Evolutionary conservation across 1,139 yeast species (phyloP), one percentile per base, ranked within the genome.

Genomic region (Blastobotrys ciferrii): DNA sequence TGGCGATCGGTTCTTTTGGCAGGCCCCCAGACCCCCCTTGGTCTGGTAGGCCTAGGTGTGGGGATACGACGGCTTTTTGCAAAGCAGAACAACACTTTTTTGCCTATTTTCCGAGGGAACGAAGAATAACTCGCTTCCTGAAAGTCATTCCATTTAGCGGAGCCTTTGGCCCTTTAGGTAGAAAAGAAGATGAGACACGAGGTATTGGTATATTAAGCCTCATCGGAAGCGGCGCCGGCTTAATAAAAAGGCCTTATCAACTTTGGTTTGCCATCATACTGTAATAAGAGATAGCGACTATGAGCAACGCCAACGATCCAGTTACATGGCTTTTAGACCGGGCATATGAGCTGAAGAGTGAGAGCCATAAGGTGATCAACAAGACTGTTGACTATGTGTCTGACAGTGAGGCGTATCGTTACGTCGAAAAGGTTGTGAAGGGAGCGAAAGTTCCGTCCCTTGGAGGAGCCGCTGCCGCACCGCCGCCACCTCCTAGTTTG

Each of bases 401-500:
- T 15, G 59, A 58, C 36, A 51, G 57, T 31, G 49, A 50, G 15
- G 51, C 57, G 12, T 51, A 54, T 35, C 52, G 50, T 36, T 49
- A 53, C 12, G 47, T 57, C 6, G 55, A 53, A 32, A 50, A 49
- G 6, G 15, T 53, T 12, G 45, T 56, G 33, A 48, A 38, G 32
- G 49, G 56, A 20, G 46, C 40, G 14, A 39, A 41, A 19, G 38
- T 45, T 4, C 42, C 38, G 20, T 18, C 40, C 18, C 7, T 13
- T 19, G 28, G 28, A 7, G 28, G 28, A 23, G 9, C 28, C 9
- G 33, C 53, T 3, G 52, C 61, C 1, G 63, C 65, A 17, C 62
- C 66, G 4, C 58, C 60, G 36, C 63, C 66, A 13, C 62, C 64
- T 2, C 50, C 57, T 6, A 48, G 61, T 2, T 4, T 54, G 20